Percentiles rank a stretch among this genome's conserved stretches.
Evolutionary conservation across 352 stramenopile genomes (phyloP).

Genomic region (Phytophthora crassamura): DNA sequence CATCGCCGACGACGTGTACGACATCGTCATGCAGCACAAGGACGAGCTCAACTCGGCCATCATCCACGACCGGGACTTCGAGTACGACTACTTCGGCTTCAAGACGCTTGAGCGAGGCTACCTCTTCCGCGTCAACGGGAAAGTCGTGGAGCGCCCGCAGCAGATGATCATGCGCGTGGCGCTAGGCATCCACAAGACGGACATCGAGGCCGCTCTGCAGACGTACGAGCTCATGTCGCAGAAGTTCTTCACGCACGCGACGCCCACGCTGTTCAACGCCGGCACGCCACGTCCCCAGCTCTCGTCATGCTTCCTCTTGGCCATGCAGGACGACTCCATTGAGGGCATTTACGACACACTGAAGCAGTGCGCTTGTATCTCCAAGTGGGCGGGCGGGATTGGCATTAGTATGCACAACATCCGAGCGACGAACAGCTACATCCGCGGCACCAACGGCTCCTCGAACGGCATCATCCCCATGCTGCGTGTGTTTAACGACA

Average conservation of each 20-base stretch:
- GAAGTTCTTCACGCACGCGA: slow-evolving; percentile 98
- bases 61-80: slow-evolving; percentile 98
- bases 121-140: slow-evolving; percentile 95
- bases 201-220: slow-evolving; percentile 95
- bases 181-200: slow-evolving; percentile 97
- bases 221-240: slow-evolving; percentile 99
- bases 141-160: slow-evolving; percentile 97
- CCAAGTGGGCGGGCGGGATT: slow-evolving; percentile 99
- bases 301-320: slow-evolving; percentile 98
- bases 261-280: slow-evolving; percentile 99
- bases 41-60: slow-evolving; percentile 97
- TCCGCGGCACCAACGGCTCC: slow-evolving; percentile 98
- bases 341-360: slow-evolving; percentile 99
- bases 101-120: slow-evolving; percentile 99
- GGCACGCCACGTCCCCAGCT: slow-evolving; percentile 98
- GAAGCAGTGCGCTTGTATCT: slow-evolving; percentile 99
- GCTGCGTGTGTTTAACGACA: slow-evolving; percentile 99
- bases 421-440: slow-evolving; percentile 97
- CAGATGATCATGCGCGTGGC: slow-evolving; percentile 99
- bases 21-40: slow-evolving; percentile 95
- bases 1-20: slow-evolving; percentile 95
- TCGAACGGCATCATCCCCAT: slow-evolving; percentile 99
- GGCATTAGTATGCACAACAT: slow-evolving; percentile 99
- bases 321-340: slow-evolving; percentile 99
- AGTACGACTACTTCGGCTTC: slow-evolving; percentile 99